These are phyloP conservation scores for Pseudonitzschia delicatissima DNA, from an alignment of 108 stramenopile genomes.

Conservation along the genomic window DNA sequence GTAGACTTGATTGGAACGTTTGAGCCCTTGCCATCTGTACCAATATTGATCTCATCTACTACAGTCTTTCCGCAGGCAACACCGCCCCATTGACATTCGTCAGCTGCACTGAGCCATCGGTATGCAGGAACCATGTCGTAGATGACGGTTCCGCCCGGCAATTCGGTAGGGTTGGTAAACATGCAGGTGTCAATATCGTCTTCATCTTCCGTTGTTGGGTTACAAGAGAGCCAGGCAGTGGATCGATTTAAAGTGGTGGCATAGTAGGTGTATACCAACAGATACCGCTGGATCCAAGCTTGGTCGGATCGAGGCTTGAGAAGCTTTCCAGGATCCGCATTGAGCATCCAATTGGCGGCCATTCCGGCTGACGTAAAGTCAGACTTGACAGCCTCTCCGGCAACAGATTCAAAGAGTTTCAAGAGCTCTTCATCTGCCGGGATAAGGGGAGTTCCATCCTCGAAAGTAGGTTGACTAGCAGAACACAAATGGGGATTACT, in stretches of 20 bases:
- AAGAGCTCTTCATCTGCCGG: conserved; percentile 21
- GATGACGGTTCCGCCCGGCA: conserved; percentile 4
- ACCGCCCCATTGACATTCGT: conserved; percentile 34
- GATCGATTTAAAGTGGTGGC: conserved; percentile 28
- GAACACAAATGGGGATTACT: too few relatives aligned
- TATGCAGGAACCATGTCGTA: conserved; percentile 19
- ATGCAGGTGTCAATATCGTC: conserved; percentile 7
- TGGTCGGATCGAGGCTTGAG: background rate
- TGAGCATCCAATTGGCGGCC: conserved; percentile 35
- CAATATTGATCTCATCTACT: background rate
- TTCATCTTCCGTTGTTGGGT: conserved; percentile 9
- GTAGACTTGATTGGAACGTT: too few relatives aligned
- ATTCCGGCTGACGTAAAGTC: conserved; percentile 16
- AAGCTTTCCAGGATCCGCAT: conserved; percentile 17
- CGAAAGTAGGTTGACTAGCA: too few relatives aligned
- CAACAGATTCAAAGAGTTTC: conserved; percentile 10
- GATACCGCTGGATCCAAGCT: conserved; percentile 26
- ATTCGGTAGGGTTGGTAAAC: conserved; percentile 20
- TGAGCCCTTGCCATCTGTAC: too few relatives aligned
- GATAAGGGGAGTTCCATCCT: too few relatives aligned
- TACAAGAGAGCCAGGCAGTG: conserved; percentile 31
- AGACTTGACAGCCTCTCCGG: conserved; percentile 17
- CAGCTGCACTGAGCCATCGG: conserved; percentile 31
- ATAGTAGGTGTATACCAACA: conserved; percentile 24
- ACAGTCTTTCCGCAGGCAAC: conserved; percentile 24